Conservation (phyloP, 805 yeast genomes). For the Brettanomyces bruxellensis region DNA sequence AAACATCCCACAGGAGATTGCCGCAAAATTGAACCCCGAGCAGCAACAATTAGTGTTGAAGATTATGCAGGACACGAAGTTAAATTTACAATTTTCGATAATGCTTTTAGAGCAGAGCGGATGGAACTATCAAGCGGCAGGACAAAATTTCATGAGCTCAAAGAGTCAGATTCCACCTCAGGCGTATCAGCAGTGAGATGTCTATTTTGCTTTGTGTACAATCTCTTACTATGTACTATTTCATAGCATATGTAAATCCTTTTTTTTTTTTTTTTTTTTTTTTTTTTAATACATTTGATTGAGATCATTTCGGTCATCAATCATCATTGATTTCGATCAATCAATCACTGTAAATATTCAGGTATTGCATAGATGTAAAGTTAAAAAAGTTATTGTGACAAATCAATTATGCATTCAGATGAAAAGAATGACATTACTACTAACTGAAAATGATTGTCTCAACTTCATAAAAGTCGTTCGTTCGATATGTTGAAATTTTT, state of each 20-base stretch:
- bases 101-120: constrained; percentile 83
- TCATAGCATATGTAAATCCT: not conserved
- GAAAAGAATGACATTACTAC: no score
- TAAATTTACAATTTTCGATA: constrained; percentile 69
- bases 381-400: no score
- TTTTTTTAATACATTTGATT: no score
- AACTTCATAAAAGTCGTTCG: no score
- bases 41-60: constrained; percentile 61
- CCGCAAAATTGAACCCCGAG: constrained; percentile 36
- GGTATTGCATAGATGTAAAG: no score
- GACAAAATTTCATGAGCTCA: constrained; percentile 61
- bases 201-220: no score
- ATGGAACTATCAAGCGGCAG: constrained; percentile 70
- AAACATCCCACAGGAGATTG: constrained; percentile 40
- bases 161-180: constrained; percentile 43
- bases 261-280: not conserved
- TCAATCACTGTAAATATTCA: no score
- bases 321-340: no score
- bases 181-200: constrained; percentile 30
- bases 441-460: no score
- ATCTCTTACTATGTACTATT: not conserved
- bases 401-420: no score
- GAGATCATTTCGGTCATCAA: no score
- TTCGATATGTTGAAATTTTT: no score
- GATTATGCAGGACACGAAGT: constrained; percentile 61